Evolutionary conservation across 768 basidiomycete genomes (phyloP).

Genomic region (Boletus rubescentipes): DNA sequence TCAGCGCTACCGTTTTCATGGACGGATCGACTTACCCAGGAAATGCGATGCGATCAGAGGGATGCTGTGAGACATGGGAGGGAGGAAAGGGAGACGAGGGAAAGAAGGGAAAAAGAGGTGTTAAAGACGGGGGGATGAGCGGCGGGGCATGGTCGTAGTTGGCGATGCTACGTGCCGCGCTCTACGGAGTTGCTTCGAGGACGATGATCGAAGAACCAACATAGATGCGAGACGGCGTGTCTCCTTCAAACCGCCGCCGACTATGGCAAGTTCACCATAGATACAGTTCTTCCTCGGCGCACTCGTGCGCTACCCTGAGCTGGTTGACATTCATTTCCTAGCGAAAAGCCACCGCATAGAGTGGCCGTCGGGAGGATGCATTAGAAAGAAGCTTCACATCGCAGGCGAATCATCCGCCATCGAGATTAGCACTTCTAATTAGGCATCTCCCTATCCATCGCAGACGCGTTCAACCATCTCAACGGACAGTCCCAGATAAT

Average conservation of each 20-base stretch:
- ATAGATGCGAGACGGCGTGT: constrained; percentile 8
- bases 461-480: constrained; percentile 26
- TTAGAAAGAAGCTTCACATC: not conserved
- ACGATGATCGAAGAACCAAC: constrained; percentile 31
- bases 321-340: not conserved
- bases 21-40: constrained; percentile 16
- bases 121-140: constrained; percentile 8
- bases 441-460: not conserved
- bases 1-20: constrained; percentile 4
- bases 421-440: constrained; percentile 7
- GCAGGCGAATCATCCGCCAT: constrained; percentile 8
- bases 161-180: constrained; percentile 28
- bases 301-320: not conserved
- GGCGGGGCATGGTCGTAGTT: constrained; percentile 7
- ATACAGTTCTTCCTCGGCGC: not conserved
- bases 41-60: constrained; percentile 31
- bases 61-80: constrained; percentile 16
- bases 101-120: not conserved
- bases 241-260: not conserved
- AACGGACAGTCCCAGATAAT: constrained; percentile 39
- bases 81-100: not conserved
- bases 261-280: not conserved
- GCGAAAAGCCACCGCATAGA: not conserved
- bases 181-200: constrained; percentile 32
- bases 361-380: not conserved